phyloP scores from a whole-genome alignment of 2,329 filamentous ascomycete species.

The Phialophora expanda region DNA sequence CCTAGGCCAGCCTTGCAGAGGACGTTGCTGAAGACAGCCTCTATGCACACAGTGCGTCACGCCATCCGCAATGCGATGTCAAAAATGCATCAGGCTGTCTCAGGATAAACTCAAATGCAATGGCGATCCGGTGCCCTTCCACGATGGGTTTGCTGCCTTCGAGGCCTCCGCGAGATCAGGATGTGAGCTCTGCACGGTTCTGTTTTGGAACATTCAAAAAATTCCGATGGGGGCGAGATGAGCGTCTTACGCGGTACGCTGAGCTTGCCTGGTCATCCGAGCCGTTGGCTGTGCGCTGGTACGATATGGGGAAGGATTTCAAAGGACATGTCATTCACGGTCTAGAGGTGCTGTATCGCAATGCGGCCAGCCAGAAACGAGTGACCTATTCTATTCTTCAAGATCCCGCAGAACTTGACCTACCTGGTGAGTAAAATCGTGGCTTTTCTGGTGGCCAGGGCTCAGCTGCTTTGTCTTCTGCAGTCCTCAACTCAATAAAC shows the following conservation, averaged over 20 bases:
- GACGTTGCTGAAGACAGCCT: not conserved
- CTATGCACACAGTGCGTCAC: not conserved
- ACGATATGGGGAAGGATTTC: not conserved
- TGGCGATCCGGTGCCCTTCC: constrained; percentile 1
- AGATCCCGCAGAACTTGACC: constrained; percentile 5
- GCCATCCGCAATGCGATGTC: constrained; percentile 2
- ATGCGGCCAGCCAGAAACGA: not conserved
- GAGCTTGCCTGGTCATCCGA: not conserved
- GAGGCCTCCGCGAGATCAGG: not conserved
- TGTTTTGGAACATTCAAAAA: constrained; percentile 7
- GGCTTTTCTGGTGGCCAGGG: not conserved
- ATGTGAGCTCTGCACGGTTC: constrained; percentile 4
- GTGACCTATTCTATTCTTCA: not conserved
- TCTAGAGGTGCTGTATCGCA: constrained; percentile 1
- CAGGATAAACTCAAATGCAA: not conserved
- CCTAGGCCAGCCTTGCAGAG: not conserved
- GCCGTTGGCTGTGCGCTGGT: not conserved
- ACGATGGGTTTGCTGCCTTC: not conserved
- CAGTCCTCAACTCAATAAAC: not conserved
- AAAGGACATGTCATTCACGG: not conserved
- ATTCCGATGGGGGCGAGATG: constrained; percentile 7
- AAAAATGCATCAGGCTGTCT: not conserved
- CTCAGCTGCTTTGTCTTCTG: not conserved
- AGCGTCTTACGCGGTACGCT: constrained; percentile 2
- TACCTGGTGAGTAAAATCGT: not conserved